Evolutionary conservation across 1,284 basidiomycete species (phyloP).

Genomic region (Lentinula novae-zelandiae): DNA sequence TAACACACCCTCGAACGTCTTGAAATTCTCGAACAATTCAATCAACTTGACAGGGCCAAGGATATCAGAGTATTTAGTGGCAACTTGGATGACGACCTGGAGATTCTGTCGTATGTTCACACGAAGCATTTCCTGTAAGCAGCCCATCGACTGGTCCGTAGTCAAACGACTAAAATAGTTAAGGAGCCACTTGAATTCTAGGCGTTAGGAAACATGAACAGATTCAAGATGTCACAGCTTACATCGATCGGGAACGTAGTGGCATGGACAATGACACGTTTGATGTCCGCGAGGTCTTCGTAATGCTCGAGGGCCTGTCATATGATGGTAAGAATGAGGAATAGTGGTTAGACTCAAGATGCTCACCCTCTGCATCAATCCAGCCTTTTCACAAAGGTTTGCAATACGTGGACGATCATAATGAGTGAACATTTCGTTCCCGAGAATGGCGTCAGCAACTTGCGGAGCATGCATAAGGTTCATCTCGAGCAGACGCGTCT

Average conservation of each 20-base stretch:
- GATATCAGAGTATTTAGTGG: conserved; percentile 98
- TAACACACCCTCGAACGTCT: conserved; percentile 84
- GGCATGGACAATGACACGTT: conserved; percentile 95
- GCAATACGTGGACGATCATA: conserved; percentile 97
- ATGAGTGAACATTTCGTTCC: conserved; percentile 98
- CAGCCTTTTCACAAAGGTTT: conserved; percentile 98
- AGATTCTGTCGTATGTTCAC: conserved; percentile 98
- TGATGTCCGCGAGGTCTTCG: conserved; percentile 96
- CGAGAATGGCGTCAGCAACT: conserved; percentile 98
- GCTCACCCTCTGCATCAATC: conserved; percentile 85
- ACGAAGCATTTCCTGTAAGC: conserved; percentile 95
- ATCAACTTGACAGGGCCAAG: conserved; percentile 96
- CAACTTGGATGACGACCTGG: conserved; percentile 95
- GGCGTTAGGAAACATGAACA: conserved; percentile 10
- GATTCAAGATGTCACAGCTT: conserved; percentile 21
- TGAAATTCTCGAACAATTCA: conserved; percentile 98
- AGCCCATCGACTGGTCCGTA: conserved; percentile 97
- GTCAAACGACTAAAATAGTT: conserved; percentile 97
- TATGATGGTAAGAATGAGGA: conserved; percentile 8
- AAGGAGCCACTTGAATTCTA: conserved; percentile 79
- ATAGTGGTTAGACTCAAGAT: not conserved
- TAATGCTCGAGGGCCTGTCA: conserved; percentile 95
- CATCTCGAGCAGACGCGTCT: conserved; percentile 97
- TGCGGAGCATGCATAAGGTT: conserved; percentile 98
- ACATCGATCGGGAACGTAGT: conserved; percentile 85